A percentile compares a stretch with the other conserved stretches of the same genome.
Evolutionary conservation across 306 rosid species (phyloP).

Genomic region (Arachis stenosperma): DNA sequence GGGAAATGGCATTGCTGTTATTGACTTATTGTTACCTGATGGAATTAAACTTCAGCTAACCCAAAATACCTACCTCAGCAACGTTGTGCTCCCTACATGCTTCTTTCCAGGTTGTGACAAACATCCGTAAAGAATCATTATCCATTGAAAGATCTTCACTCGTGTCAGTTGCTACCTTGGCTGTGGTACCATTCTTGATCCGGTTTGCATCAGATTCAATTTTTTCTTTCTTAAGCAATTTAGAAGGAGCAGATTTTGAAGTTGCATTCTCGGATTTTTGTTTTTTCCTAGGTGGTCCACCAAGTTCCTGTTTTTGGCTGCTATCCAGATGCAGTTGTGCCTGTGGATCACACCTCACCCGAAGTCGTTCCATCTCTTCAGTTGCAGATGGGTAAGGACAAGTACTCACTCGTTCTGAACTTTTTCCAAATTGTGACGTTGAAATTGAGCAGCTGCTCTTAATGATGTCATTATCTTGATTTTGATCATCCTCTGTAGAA

Average conservation of each 20-base stretch:
- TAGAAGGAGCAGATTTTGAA: slow-evolving; percentile 37
- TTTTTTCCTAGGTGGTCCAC: slow-evolving; percentile 49
- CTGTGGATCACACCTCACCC: slow-evolving; percentile 49
- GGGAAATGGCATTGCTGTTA: not conserved
- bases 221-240: slow-evolving; percentile 45
- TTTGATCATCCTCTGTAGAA: slow-evolving; percentile 44
- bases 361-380: slow-evolving; percentile 83
- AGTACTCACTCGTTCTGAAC: slow-evolving; percentile 63
- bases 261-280: slow-evolving; percentile 43
- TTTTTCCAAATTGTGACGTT: slow-evolving; percentile 47
- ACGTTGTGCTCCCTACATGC: slow-evolving; percentile 55
- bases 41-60: not conserved
- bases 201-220: slow-evolving; percentile 31
- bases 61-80: slow-evolving; percentile 59
- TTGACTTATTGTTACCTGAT: not conserved
- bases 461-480: slow-evolving; percentile 38
- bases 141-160: slow-evolving; percentile 47
- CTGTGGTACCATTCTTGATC: slow-evolving; percentile 23
- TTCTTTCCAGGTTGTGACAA: slow-evolving; percentile 81
- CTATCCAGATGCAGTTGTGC: slow-evolving; percentile 43
- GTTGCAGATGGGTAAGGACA: slow-evolving; percentile 90
- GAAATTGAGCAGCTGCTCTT: slow-evolving; percentile 40
- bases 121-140: slow-evolving; percentile 57
- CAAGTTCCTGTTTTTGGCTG: slow-evolving; percentile 40
- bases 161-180: slow-evolving; percentile 18